Conservation (phyloP, 2,329 filamentous ascomycete species). For the Sclerotinia nivalis region DNA sequence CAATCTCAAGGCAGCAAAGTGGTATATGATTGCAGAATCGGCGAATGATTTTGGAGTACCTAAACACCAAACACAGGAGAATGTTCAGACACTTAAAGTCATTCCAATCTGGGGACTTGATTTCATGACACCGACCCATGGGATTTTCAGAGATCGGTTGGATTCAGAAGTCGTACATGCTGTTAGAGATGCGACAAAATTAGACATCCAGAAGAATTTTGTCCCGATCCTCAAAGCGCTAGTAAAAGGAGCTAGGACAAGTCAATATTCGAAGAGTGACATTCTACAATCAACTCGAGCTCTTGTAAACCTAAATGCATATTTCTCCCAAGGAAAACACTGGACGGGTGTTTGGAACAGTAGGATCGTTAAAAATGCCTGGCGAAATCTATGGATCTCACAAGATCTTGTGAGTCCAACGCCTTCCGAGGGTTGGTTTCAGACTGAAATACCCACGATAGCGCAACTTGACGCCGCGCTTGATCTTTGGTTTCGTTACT, state of each 20-base stretch:
- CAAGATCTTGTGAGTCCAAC: conserved; percentile 47
- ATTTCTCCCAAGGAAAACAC: conserved; percentile 45
- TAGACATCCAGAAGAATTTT: conserved; percentile 54
- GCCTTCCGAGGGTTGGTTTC: conserved; percentile 48
- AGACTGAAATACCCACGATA: conserved; percentile 49
- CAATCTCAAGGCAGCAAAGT: conserved; percentile 49
- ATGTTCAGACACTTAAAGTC: conserved; percentile 52
- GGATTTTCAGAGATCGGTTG: conserved; percentile 50
- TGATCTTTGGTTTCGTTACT: conserved; percentile 49
- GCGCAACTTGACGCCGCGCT: conserved; percentile 48
- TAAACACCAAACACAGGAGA: conserved; percentile 51
- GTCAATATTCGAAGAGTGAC: conserved; percentile 48
- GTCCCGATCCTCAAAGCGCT: conserved; percentile 53
- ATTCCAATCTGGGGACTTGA: conserved; percentile 54
- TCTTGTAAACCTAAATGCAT: conserved; percentile 36
- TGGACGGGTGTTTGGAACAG: conserved; percentile 51
- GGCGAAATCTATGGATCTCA: conserved; percentile 49
- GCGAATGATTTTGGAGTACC: conserved; percentile 53
- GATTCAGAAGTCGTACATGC: conserved; percentile 50
- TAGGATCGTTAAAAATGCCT: conserved; percentile 48
- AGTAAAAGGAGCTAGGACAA: conserved; percentile 52
- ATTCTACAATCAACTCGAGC: conserved; percentile 44
- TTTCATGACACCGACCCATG: conserved; percentile 51
- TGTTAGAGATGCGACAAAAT: conserved; percentile 45
- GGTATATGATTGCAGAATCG: conserved; percentile 54